Base-by-base conservation (phyloP, 306 rosid genomes). In the Castanea mollissima region DNA sequence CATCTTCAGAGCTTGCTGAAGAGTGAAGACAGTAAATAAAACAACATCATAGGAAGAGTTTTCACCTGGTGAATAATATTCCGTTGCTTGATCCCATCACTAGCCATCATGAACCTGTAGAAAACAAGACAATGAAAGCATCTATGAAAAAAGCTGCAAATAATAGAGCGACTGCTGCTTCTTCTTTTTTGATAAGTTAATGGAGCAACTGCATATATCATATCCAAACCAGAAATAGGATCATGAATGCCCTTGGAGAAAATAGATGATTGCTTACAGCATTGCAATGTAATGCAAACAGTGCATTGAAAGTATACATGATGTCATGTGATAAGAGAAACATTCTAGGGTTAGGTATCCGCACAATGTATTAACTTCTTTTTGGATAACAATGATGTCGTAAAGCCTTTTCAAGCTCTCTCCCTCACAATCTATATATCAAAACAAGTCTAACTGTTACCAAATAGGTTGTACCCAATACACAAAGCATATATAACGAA, bases 81-180 rank as follows among this genome's bases (percentile, higher is more conserved):
- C 5, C 95, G 83, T 75, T 90, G 90, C 89, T 94, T 94, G 84
- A 94, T 92, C 82, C 99, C 99, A 63, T 94, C 97, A 60, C 99
- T 85, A 20, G 99, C 97, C 90, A 88, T 94, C 97, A 94, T 85
- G 88, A 94, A 94, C 68, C 99, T 94, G 90, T 74, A 87, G 34
- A 52, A 71, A 81, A 77, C 35, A 69, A 78, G 57, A 56, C 73
- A 74, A 20, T 49, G 71, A 51, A 79, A 86, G 56, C 80, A 25
- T 63, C 75, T 76, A 58, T 83, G 76, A 87, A 58, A 87, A 57
- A 81, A 71, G 27, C 68, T n/a, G 55, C 29, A 74, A 60, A 62
- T 74, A 78, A 52, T 14, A 55, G 55, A 12, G 54, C 16, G 2
- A 49, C 54, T 12, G 54, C 52, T 41, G 7, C 8, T 41, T 38